A percentile compares a stretch with the other conserved stretches of the same genome.
These are phyloP conservation scores for Cercospora canescens DNA, from an alignment of 2,329 filamentous ascomycete genomes.

Conservation along the genomic window DNA sequence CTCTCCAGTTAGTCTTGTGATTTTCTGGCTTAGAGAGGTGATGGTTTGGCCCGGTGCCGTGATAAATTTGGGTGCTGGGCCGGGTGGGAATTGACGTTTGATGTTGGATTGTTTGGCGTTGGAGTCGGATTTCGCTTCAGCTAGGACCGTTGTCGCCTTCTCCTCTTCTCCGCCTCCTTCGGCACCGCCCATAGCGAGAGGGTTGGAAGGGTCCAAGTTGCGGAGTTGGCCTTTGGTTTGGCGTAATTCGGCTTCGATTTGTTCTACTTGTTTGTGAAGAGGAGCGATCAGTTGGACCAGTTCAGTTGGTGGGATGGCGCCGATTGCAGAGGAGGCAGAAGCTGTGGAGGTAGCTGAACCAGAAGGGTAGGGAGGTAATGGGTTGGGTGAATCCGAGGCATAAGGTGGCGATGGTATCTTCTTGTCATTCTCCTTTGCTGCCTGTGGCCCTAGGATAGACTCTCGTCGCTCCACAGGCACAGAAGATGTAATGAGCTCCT, in stretches of 20 bases:
- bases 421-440: background rate
- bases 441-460: too few species aligned
- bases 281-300: conserved; percentile 8
- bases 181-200: background rate
- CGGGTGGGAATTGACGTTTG: conserved; percentile 2
- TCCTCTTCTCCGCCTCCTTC: background rate
- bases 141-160: background rate
- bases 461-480: too few species aligned
- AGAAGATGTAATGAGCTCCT: too few species aligned
- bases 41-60: background rate
- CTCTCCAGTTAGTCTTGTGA: background rate
- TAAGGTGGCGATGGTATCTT: background rate
- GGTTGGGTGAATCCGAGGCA: background rate
- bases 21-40: background rate
- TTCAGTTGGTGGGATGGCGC: background rate
- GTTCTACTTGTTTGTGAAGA: conserved; percentile 7
- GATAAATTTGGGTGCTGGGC: background rate
- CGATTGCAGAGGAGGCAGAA: background rate
- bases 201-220: background rate
- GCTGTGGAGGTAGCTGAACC: background rate
- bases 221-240: conserved; percentile 5
- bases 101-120: too few species aligned
- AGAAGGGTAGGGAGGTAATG: background rate
- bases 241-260: conserved; percentile 1
- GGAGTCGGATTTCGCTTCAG: background rate